phyloP scores from a whole-genome alignment of 2,329 filamentous ascomycete genomes.

The Verticillium longisporum region DNA sequence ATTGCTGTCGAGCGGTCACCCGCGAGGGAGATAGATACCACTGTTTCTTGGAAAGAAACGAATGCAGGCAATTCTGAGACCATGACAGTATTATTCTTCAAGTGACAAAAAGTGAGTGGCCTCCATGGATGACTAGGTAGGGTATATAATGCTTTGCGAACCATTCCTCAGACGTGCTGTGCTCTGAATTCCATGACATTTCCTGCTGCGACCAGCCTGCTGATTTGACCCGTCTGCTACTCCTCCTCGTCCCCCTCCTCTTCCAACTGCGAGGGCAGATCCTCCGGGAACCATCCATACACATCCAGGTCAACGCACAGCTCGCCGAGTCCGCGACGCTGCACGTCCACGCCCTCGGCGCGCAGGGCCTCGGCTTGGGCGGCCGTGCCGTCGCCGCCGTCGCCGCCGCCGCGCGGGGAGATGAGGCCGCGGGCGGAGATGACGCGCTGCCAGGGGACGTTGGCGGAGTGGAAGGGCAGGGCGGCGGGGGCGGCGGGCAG shows the following conservation, averaged over 20 bases:
- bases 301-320: slow-evolving; percentile 41
- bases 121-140: not conserved
- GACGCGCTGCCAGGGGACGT: slow-evolving; percentile 91
- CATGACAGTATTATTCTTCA: not conserved
- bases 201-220: too few species aligned
- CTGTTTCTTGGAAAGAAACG: not conserved
- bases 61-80: not conserved
- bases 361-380: slow-evolving; percentile 43
- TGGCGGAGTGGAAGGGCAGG: slow-evolving; percentile 60
- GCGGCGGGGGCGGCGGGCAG: slow-evolving; percentile 45
- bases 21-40: not conserved
- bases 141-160: too few species aligned
- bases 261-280: slow-evolving; percentile 38
- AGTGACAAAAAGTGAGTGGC: not conserved
- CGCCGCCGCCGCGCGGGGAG: slow-evolving; percentile 47
- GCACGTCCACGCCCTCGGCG: slow-evolving; percentile 47
- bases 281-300: slow-evolving; percentile 50
- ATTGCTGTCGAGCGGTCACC: not conserved
- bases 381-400: slow-evolving; percentile 28
- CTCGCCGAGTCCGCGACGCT: slow-evolving; percentile 41
- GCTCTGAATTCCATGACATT: too few species aligned
- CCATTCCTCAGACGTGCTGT: too few species aligned
- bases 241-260: too few species aligned
- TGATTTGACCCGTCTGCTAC: too few species aligned
- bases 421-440: slow-evolving; percentile 84